These are phyloP conservation scores for Monilinia aucupariae DNA, from an alignment of 2,329 filamentous ascomycete genomes.

Conservation along the genomic window DNA sequence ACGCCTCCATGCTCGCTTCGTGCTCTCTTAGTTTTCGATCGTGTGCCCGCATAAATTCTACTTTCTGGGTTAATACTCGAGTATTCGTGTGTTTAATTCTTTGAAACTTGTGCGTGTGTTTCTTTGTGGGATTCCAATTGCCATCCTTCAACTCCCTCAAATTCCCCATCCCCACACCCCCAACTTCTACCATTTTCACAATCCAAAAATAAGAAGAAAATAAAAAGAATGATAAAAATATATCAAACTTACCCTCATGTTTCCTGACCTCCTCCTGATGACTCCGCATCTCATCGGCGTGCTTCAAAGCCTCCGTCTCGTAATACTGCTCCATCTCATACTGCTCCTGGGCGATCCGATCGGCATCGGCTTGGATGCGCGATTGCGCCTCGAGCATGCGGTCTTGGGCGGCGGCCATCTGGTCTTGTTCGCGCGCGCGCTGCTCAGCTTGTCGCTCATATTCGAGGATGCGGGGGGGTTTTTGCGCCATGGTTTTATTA, in stretches of 20 bases:
- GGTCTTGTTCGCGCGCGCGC: slow-evolving; percentile 28
- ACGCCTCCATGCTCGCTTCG: slow-evolving; percentile 32
- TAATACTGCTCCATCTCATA: slow-evolving; percentile 35
- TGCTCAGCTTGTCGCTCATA: slow-evolving; percentile 34
- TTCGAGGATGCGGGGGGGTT: slow-evolving; percentile 32
- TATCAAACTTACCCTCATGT: slow-evolving; percentile 25
- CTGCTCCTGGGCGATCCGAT: slow-evolving; percentile 33
- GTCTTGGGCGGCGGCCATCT: slow-evolving; percentile 23
- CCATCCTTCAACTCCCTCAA: neutral
- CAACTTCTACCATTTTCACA: too few species aligned
- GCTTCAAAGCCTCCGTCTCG: slow-evolving; percentile 32
- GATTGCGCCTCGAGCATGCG: slow-evolving; percentile 28
- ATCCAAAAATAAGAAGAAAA: neutral
- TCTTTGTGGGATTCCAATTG: too few species aligned
- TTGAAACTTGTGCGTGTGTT: too few species aligned
- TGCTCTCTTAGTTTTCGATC: slow-evolving; percentile 28
- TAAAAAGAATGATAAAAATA: neutral
- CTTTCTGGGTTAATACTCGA: neutral
- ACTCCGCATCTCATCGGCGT: slow-evolving; percentile 31
- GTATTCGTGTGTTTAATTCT: too few species aligned
- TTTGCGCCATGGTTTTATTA: slow-evolving; percentile 4
- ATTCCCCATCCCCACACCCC: neutral
- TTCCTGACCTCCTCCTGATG: slow-evolving; percentile 33
- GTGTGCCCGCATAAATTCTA: slow-evolving; percentile 25
- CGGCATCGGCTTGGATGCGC: slow-evolving; percentile 27